phyloP scores from a whole-genome alignment of 1,284 basidiomycete genomes.

The Meira nashicola region DNA sequence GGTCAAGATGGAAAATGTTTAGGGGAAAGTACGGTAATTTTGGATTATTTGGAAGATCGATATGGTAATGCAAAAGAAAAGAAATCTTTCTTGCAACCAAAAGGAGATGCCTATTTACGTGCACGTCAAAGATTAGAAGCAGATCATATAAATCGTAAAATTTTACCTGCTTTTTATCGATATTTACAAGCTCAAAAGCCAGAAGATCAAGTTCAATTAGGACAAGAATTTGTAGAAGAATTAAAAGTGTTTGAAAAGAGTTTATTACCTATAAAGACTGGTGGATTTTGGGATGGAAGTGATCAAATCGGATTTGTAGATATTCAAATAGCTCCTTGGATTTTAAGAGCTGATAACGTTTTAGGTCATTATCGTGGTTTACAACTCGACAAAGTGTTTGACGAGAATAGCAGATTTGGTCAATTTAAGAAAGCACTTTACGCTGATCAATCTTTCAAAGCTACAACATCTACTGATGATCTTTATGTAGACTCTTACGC shows the following conservation, averaged over 20 bases:
- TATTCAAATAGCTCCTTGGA: slow-evolving; percentile 71
- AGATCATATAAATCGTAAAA: slow-evolving; percentile 64
- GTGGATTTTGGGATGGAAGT: slow-evolving; percentile 60
- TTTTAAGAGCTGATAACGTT: slow-evolving; percentile 65
- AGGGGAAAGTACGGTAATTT: slow-evolving; percentile 40
- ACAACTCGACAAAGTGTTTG: slow-evolving; percentile 52
- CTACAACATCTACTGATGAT: slow-evolving; percentile 67
- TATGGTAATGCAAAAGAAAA: slow-evolving; percentile 47
- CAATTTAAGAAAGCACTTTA: slow-evolving; percentile 62
- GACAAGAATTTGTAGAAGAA: slow-evolving; percentile 62
- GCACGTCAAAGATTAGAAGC: slow-evolving; percentile 66
- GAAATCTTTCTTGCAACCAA: slow-evolving; percentile 59
- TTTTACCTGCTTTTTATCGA: slow-evolving; percentile 73
- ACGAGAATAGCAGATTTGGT: slow-evolving; percentile 57
- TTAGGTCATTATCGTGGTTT: slow-evolving; percentile 64
- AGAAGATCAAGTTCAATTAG: slow-evolving; percentile 60
- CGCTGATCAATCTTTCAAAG: slow-evolving; percentile 63
- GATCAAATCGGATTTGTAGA: slow-evolving; percentile 66
- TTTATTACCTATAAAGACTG: slow-evolving; percentile 33
- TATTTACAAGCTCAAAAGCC: slow-evolving; percentile 69
- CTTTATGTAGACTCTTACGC: slow-evolving; percentile 70
- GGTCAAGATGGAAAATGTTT: slow-evolving; percentile 32
- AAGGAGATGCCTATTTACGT: slow-evolving; percentile 64
- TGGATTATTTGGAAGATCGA: slow-evolving; percentile 70
- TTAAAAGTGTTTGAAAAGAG: slow-evolving; percentile 59